A percentile compares a stretch with the other conserved stretches of the same genome.
These are phyloP conservation scores for Westerdykella ornata DNA, from an alignment of 2,329 filamentous ascomycete species.

Conservation along the genomic window DNA sequence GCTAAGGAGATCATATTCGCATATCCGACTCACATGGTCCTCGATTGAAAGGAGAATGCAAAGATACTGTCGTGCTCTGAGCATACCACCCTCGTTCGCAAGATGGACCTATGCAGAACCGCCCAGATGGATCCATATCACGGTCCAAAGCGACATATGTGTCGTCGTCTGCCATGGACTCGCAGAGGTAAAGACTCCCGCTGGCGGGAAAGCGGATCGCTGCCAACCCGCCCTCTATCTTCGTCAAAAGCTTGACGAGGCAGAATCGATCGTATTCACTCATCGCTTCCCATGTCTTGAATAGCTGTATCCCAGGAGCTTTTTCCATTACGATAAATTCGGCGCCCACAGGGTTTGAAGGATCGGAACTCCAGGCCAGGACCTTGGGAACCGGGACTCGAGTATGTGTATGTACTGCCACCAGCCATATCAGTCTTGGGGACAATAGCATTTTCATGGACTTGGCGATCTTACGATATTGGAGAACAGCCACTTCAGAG, in stretches of 20 bases:
- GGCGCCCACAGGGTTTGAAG: slow-evolving; percentile 24
- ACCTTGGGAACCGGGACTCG: slow-evolving; percentile 23
- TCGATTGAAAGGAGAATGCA: slow-evolving; percentile 4
- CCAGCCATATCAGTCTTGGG: slow-evolving; percentile 3
- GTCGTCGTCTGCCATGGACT: slow-evolving; percentile 8
- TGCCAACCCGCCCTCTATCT: slow-evolving; percentile 20
- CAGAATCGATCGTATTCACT: slow-evolving; percentile 13
- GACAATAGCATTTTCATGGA: background rate
- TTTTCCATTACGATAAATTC: slow-evolving; percentile 37
- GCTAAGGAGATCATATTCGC: slow-evolving; percentile 4
- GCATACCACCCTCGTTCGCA: slow-evolving; percentile 13
- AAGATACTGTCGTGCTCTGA: background rate
- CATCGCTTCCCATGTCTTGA: slow-evolving; percentile 27
- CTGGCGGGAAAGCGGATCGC: slow-evolving; percentile 19
- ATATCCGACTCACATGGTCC: too few relatives aligned
- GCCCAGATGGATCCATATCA: slow-evolving; percentile 6
- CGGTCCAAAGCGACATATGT: slow-evolving; percentile 5
- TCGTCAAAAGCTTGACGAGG: slow-evolving; percentile 23
- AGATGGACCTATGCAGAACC: slow-evolving; percentile 17
- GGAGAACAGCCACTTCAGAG: slow-evolving; percentile 33
- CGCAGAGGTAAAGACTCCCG: slow-evolving; percentile 30
- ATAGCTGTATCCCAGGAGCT: slow-evolving; percentile 21
- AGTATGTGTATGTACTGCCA: slow-evolving; percentile 12
- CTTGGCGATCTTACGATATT: slow-evolving; percentile 17
- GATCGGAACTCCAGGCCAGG: slow-evolving; percentile 20